These are phyloP conservation scores for Diplodia corticola DNA, from an alignment of 2,329 filamentous ascomycete genomes.

Conservation along the genomic window DNA sequence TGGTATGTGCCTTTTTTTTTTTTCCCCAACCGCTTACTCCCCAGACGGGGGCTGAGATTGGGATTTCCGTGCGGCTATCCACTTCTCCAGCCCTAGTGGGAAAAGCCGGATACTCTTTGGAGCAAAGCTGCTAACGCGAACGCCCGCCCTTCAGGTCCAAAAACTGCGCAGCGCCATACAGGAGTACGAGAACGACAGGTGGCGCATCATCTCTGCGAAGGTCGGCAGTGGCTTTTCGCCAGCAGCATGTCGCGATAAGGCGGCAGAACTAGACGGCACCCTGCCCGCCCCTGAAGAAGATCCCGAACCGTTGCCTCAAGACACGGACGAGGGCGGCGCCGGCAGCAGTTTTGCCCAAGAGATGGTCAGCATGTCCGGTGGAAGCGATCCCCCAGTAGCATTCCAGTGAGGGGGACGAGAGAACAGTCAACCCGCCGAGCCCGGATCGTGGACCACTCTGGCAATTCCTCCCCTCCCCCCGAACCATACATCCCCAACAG, in stretches of 20 bases:
- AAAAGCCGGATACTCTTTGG: not conserved
- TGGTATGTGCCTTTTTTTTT: slow-evolving; percentile 60
- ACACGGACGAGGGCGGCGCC: slow-evolving; percentile 14
- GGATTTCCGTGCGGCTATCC: not conserved
- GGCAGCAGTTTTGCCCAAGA: slow-evolving; percentile 18
- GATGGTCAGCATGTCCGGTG: slow-evolving; percentile 15
- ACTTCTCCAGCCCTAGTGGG: not conserved
- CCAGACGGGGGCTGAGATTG: not conserved
- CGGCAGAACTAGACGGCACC: slow-evolving; percentile 55
- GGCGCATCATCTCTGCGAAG: slow-evolving; percentile 88
- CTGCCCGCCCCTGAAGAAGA: slow-evolving; percentile 14
- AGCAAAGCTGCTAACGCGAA: not conserved
- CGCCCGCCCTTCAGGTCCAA: slow-evolving; percentile 60
- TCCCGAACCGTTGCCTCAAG: slow-evolving; percentile 12
- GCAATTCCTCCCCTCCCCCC: not conserved
- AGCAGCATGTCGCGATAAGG: slow-evolving; percentile 80
- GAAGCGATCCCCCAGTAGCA: slow-evolving; percentile 15
- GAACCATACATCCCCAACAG: not conserved
- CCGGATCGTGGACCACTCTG: not conserved
- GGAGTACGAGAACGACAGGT: slow-evolving; percentile 89
- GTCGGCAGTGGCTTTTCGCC: slow-evolving; percentile 89
- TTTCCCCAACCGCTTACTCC: not conserved
- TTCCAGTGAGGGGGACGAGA: not conserved
- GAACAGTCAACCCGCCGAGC: not conserved
- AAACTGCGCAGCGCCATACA: slow-evolving; percentile 75